Conservation (phyloP, 176 grass and related monocot genomes). For the Carex parvula region DNA sequence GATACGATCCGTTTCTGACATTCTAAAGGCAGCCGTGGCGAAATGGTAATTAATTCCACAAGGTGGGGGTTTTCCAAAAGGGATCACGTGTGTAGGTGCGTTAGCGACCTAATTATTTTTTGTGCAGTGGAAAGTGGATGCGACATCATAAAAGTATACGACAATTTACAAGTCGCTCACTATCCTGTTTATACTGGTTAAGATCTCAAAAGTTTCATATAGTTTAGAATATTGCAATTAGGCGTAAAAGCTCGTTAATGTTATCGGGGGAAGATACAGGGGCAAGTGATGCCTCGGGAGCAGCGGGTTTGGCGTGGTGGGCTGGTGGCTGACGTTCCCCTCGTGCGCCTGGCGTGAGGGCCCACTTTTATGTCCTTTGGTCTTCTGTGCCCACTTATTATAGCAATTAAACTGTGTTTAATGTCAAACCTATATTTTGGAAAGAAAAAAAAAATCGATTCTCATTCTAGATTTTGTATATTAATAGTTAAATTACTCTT, state of each 20-base stretch:
- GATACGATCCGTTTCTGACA: slow-evolving; percentile 19
- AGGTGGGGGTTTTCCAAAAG: neutral
- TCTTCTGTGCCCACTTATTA: neutral
- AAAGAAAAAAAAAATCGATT: too few relatives aligned
- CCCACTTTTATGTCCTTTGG: neutral
- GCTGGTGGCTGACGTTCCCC: slow-evolving; percentile 26
- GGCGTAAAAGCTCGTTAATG: neutral
- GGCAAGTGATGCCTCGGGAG: slow-evolving; percentile 10
- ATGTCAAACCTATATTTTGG: too few relatives aligned
- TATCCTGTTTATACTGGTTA: neutral
- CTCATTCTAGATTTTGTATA: too few relatives aligned
- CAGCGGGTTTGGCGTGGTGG: slow-evolving; percentile 14
- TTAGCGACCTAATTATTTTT: slow-evolving; percentile 21
- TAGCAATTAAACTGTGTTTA: neutral
- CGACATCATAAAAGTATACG: neutral
- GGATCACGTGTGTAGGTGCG: slow-evolving; percentile 24
- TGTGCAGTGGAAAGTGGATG: neutral
- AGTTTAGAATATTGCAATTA: neutral
- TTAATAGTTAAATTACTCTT: too few relatives aligned
- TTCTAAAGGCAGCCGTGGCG: neutral
- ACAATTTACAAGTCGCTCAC: neutral
- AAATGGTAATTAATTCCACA: neutral
- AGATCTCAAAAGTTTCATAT: neutral
- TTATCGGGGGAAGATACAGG: neutral
- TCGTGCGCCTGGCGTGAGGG: slow-evolving; percentile 35